These are phyloP conservation scores for Entrophospora sp. DNA, from an alignment of 192 early-diverging fungal species.

Conservation along the genomic window DNA sequence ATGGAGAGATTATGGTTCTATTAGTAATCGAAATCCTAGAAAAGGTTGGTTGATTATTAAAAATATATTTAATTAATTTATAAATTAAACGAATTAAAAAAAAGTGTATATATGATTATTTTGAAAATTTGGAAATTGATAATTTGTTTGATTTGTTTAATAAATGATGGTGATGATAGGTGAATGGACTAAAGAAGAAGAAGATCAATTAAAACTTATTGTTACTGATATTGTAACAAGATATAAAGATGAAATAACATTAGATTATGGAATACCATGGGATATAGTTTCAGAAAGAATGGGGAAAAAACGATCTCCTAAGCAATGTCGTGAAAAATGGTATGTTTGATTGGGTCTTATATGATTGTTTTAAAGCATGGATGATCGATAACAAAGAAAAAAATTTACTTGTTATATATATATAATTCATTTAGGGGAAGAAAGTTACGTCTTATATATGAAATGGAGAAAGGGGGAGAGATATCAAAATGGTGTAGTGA, in stretches of 20 bases:
- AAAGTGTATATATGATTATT: neutral
- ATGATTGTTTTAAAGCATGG: too few relatives aligned
- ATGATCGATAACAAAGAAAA: too few relatives aligned
- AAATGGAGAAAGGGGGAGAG: neutral
- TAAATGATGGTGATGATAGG: neutral
- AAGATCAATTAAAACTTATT: constrained; percentile 19
- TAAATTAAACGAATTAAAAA: too few relatives aligned
- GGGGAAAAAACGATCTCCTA: neutral
- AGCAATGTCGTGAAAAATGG: constrained; percentile 3
- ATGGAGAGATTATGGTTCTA: constrained; percentile 21
- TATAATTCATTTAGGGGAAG: neutral
- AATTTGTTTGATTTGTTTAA: neutral
- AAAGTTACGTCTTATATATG: neutral
- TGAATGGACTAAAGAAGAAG: constrained; percentile 22
- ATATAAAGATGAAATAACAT: neutral
- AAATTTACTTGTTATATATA: neutral
- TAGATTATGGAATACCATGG: constrained; percentile 9
- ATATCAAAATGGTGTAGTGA: neutral
- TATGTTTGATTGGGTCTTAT: too few relatives aligned
- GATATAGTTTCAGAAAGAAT: neutral
- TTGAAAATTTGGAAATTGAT: neutral
- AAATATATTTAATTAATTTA: neutral
- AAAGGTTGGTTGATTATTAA: neutral
- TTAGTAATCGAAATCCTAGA: neutral
- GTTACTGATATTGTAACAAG: constrained; percentile 16